Evolutionary conservation across 176 grass and related monocot genomes (phyloP), one percentile per base, ranked within the genome.

Genomic region (Poa pratensis): DNA sequence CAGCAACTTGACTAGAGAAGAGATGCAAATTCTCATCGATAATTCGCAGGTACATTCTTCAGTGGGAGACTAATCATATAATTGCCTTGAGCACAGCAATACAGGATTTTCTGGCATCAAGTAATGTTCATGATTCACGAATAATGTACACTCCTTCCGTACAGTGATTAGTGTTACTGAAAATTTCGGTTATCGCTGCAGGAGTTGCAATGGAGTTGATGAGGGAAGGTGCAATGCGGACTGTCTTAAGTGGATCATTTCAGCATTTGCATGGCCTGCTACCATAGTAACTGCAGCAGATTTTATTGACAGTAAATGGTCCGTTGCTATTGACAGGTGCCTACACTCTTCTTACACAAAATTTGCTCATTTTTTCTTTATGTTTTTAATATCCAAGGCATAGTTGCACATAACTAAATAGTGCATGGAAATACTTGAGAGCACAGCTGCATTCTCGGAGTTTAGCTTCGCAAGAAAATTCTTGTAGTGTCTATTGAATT

Each of bases 261-360:
- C 93, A 42, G 96, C 93, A 77, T 86, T 99, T 84, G 93, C 93
- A 30, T 95, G 91, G 83, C 93, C 96, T 61, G 96, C 91, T 87
- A 88, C 81, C 35, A 84, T 98, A 46, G 75, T 95, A 51, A 5
- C 90, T 89, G 96, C 90, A 86, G 92, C 96, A 76, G 93, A 98
- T 79, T 95, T 95, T 61, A 96, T 96, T 45, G 96, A 98, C 58
- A 98, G 96, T 73, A 98, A 92, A 94, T 98, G 93, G 91, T 73
- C 90, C 20, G 65, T 98, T 80, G 96, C 93, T 84, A 98, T 98
- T 86, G 93, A 94, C 77, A 98, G 96, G 96, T 98, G 75, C 19
- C 51, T 26, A 73, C 69, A 91, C 24, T 80, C 45, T 39, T 17
- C 2, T 52, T 54, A 17, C 9, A 18, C 52, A 37, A 11, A 28